Conservation (phyloP, 345 rosid genomes). For the Citrus australasica region DNA sequence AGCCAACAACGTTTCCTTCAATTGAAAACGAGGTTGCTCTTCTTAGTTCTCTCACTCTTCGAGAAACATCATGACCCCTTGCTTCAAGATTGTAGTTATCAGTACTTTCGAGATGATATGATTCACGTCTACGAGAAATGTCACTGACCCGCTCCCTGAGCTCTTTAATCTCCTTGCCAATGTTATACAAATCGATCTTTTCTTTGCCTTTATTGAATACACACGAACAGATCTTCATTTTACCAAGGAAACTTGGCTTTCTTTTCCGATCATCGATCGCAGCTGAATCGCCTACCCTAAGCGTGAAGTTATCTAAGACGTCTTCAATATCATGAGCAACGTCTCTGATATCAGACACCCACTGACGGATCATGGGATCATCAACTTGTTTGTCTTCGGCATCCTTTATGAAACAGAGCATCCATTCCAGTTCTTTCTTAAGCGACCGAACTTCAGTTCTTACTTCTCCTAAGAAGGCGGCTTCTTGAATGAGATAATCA, state of each 20-base stretch:
- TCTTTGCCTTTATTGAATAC: neutral
- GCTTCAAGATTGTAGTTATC: neutral
- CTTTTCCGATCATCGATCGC: neutral
- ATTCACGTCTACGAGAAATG: neutral
- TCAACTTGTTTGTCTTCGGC: constrained; percentile 32
- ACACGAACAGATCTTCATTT: neutral
- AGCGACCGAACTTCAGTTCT: constrained; percentile 22
- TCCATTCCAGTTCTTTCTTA: constrained; percentile 26
- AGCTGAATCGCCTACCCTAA: neutral
- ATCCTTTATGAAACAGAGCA: constrained; percentile 32
- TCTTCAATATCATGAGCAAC: constrained; percentile 37
- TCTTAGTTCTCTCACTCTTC: neutral
- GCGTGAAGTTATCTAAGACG: constrained; percentile 22
- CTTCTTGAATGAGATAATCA: constrained; percentile 16
- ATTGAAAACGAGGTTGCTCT: neutral
- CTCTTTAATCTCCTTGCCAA: neutral
- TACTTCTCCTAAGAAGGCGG: constrained; percentile 4
- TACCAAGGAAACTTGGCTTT: neutral
- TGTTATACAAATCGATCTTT: neutral
- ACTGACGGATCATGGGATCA: constrained; percentile 26
- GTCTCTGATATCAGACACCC: constrained; percentile 32
- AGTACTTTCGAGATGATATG: neutral
- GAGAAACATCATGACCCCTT: neutral
- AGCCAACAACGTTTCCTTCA: constrained; percentile 16
- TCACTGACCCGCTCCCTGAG: neutral